Evolutionary conservation across 306 rosid genomes (phyloP).

Genomic region (Cucumis cinereus): DNA sequence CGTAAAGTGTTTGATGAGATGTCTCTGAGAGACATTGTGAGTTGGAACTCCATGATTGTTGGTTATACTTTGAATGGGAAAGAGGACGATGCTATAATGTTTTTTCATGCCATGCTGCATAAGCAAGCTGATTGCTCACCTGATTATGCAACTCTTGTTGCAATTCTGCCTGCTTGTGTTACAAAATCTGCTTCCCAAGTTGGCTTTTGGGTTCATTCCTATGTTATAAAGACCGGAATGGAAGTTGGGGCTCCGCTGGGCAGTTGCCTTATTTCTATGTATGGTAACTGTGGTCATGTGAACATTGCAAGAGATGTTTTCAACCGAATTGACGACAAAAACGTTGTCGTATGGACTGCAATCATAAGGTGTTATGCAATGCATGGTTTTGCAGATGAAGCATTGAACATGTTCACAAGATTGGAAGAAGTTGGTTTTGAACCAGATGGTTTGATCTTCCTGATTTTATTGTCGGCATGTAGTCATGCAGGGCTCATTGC

Average conservation of each 20-base stretch:
- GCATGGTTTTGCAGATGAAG: conserved; percentile 50
- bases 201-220: conserved; percentile 62
- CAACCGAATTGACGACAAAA: conserved; percentile 27
- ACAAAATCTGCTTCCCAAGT: conserved; percentile 39
- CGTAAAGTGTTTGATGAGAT: conserved; percentile 47
- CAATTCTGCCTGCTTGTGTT: conserved; percentile 52
- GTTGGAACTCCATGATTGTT: conserved; percentile 74
- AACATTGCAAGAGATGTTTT: conserved; percentile 44
- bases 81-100: conserved; percentile 32
- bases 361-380: conserved; percentile 68
- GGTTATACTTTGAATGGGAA: conserved; percentile 42
- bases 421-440: conserved; percentile 26
- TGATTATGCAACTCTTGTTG: conserved; percentile 48
- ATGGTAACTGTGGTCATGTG: conserved; percentile 52
- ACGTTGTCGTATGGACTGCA: conserved; percentile 43
- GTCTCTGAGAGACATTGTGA: conserved; percentile 32
- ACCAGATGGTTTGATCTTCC: conserved; percentile 43
- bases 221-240: conserved; percentile 43
- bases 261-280: conserved; percentile 53
- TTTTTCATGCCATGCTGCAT: conserved; percentile 35
- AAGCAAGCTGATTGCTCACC: conserved; percentile 21
- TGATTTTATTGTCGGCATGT: conserved; percentile 54
- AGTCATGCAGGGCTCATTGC: conserved; percentile 59
- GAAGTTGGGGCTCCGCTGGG: conserved; percentile 40
- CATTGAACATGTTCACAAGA: conserved; percentile 37